A percentile compares a stretch with the other conserved stretches of the same genome.
Conservation (phyloP, 768 basidiomycete species). For the Leucocoprinus leucothites region DNA sequence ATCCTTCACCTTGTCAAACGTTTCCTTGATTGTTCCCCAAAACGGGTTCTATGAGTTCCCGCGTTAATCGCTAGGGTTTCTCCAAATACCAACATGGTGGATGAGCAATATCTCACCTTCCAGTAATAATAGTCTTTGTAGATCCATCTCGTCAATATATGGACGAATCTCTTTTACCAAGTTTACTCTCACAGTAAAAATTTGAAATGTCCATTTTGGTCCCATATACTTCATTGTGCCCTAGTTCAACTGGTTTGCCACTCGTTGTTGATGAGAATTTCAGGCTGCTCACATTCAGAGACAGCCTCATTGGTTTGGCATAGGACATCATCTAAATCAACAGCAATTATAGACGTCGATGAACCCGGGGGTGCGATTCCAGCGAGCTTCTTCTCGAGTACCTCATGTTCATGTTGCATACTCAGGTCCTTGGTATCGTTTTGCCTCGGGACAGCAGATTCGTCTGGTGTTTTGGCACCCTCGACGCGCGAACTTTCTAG, state of each 20-base stretch:
- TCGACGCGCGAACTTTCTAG: constrained; percentile 10
- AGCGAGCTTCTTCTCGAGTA: constrained; percentile 14
- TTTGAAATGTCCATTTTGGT: constrained; percentile 52
- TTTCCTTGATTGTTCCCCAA: constrained; percentile 62
- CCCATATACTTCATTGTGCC: constrained; percentile 63
- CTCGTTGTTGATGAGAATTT: not conserved
- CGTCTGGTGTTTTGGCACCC: not conserved
- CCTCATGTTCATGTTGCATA: constrained; percentile 12
- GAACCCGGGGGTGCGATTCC: constrained; percentile 18
- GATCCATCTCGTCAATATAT: not conserved
- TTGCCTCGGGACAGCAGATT: not conserved
- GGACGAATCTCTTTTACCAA: not conserved
- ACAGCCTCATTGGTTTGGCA: constrained; percentile 57
- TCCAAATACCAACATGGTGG: not conserved
- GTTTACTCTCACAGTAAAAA: constrained; percentile 53
- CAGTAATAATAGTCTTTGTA: constrained; percentile 68
- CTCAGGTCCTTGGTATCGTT: not conserved
- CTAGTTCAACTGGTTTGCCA: constrained; percentile 26
- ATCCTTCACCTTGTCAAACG: constrained; percentile 53
- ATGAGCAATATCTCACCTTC: constrained; percentile 42
- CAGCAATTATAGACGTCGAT: constrained; percentile 45
- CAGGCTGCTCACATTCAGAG: constrained; percentile 46
- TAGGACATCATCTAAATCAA: constrained; percentile 70
- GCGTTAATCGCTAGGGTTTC: not conserved
- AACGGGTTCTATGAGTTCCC: constrained; percentile 38